These are phyloP conservation scores for Gamsiella multidivaricata DNA, from an alignment of 192 early-diverging fungal species.

Conservation along the genomic window DNA sequence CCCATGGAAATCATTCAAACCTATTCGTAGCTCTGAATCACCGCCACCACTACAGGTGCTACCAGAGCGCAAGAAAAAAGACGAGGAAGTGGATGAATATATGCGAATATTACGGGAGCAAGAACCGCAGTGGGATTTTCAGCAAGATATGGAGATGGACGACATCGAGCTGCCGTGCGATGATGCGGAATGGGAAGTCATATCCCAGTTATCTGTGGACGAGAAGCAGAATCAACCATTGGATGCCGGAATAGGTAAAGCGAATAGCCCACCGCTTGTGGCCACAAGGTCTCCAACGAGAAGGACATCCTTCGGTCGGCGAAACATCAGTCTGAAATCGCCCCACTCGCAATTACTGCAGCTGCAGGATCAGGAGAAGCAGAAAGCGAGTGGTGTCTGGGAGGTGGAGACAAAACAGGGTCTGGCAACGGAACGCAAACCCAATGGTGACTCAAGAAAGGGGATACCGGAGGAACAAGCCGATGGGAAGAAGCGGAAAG, in stretches of 20 bases:
- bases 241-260: not conserved
- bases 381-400: not conserved
- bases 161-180: constrained; percentile 4
- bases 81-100: not conserved
- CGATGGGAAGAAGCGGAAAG: constrained; percentile 17
- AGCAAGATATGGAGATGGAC: constrained; percentile 24
- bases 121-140: constrained; percentile 27
- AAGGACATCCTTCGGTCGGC: not conserved
- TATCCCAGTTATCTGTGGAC: constrained; percentile 21
- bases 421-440: too few species aligned
- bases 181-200: constrained; percentile 16
- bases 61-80: not conserved
- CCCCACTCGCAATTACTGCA: not conserved
- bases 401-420: constrained; percentile 2
- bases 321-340: constrained; percentile 1
- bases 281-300: constrained; percentile 16
- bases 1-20: constrained; percentile 23
- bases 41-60: not conserved
- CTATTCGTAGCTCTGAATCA: not conserved
- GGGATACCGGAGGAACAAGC: too few species aligned
- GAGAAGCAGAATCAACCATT: not conserved
- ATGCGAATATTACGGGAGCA: constrained; percentile 1
- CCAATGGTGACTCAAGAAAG: too few species aligned
- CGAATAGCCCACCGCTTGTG: constrained; percentile 1
- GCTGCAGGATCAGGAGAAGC: not conserved